Conservation (phyloP, 768 basidiomycete species). For the Kwoniella newhampshirensis region DNA sequence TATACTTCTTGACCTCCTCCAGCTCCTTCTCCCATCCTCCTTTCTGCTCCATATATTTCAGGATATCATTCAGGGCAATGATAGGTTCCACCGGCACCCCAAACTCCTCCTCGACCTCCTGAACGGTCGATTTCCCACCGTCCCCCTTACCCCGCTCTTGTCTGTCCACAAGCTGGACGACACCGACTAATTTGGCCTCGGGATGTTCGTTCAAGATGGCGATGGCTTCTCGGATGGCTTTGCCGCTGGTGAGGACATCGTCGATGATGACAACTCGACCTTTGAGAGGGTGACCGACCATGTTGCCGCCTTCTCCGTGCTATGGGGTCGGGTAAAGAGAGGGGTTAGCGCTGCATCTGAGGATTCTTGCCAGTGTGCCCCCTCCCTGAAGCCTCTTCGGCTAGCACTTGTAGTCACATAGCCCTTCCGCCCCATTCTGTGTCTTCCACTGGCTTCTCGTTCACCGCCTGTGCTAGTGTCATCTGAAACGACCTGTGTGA, state of each 20-base stretch:
- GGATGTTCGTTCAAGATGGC: constrained; percentile 69
- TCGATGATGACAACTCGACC: constrained; percentile 85
- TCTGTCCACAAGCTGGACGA: constrained; percentile 80
- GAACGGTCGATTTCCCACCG: constrained; percentile 66
- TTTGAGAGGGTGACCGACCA: constrained; percentile 81
- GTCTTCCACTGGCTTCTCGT: too few species aligned
- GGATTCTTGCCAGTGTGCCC: too few species aligned
- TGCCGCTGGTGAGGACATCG: constrained; percentile 80
- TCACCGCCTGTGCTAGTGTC: too few species aligned
- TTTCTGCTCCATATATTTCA: constrained; percentile 74
- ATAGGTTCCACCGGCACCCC: constrained; percentile 75
- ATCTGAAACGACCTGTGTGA: too few species aligned
- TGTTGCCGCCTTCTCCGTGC: constrained; percentile 89
- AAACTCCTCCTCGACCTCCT: constrained; percentile 73
- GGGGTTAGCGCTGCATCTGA: too few species aligned
- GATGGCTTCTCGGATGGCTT: constrained; percentile 80
- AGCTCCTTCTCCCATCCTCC: constrained; percentile 65
- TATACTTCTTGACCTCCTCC: constrained; percentile 72
- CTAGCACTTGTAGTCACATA: too few species aligned
- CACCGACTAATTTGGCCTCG: constrained; percentile 70
- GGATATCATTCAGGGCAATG: constrained; percentile 79
- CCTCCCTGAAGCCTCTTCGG: too few species aligned
- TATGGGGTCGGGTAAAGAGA: too few species aligned
- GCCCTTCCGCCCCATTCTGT: too few species aligned
- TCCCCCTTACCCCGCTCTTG: constrained; percentile 78